Base-by-base conservation (phyloP, 192 early-diverging fungal species). In the Backusella sp. region DNA sequence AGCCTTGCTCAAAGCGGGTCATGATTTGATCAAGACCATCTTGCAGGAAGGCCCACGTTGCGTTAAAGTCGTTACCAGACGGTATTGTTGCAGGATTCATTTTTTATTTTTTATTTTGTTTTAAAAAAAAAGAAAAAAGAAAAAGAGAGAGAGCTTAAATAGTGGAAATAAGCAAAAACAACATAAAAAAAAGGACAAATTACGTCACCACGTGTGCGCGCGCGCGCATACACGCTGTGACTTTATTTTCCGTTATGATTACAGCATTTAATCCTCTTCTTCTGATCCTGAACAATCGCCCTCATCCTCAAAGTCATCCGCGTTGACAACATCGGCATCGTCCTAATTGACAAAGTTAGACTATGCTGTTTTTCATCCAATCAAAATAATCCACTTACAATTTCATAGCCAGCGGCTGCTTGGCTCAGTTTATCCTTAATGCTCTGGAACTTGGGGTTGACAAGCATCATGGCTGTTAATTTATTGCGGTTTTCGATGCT, bases 21-120 rank as follows among this genome's bases (percentile, higher is more conserved):
- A 97, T 89, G 82, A 98, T 95, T 71, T 88, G 86, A 76, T 95
- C 89, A 73, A 97, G 86, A 21, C 95, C 95, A 39, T 83, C 85
- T 76, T 92, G 89, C 39, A 98, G 81, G 28, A 88, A 88, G 21
- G 76, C 69, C 96, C 96, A 96, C 17, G 94, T 95, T 34, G 86
- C 84, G 68, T 83, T 77, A 53, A 87, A 83, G 70, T 85, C 86
- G 62, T 81, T 86, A 49, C 85, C 82, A 44, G 84, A 82, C 69
- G 86, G 87, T 56, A 88, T 78, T 59, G 82, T 81, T 70, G 69
- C 76, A 14, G 74, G 52, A 68, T 76, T 74, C 70, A 74, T 82
- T 28, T 12, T 59, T 11, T 3, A n/a, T n/a, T 32, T 32, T 32
- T 59, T 59, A 28, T 8, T 37, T 37, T 39, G 37, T 5, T 5